Conservation (phyloP, 306 rosid genomes). For the Malus fusca region DNA sequence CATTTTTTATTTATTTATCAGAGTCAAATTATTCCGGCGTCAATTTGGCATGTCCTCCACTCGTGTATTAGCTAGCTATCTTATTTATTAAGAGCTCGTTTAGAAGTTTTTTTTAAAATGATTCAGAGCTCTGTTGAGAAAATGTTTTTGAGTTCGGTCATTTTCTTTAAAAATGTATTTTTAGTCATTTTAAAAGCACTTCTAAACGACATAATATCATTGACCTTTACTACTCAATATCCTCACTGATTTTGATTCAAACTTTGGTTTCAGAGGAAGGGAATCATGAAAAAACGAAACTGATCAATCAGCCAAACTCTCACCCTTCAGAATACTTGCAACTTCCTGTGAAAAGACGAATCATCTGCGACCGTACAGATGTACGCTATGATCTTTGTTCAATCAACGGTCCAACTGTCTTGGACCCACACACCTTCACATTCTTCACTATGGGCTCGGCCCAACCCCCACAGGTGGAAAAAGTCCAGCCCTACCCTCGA, state of each 20-base stretch:
- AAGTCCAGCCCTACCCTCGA: slow-evolving; percentile 41
- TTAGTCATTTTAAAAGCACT: no score
- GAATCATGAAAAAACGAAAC: neutral
- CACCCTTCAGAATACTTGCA: neutral
- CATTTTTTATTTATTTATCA: neutral
- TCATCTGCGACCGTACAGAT: slow-evolving; percentile 34
- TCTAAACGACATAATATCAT: no score
- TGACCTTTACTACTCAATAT: neutral
- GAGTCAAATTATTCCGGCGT: neutral
- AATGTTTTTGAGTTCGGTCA: no score
- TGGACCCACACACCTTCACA: slow-evolving; percentile 24
- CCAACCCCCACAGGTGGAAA: neutral
- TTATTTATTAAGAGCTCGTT: no score
- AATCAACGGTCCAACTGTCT: slow-evolving; percentile 22
- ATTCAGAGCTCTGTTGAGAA: no score
- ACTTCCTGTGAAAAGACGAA: neutral
- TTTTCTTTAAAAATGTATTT: accelerated
- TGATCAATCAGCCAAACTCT: neutral
- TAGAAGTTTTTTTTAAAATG: no score
- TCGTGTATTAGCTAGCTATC: neutral
- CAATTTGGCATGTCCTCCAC: neutral
- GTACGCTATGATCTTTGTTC: slow-evolving; percentile 30
- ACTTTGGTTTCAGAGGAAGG: neutral
- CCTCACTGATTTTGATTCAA: neutral
- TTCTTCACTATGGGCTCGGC: slow-evolving; percentile 11